Evolutionary conservation across 225 moss, liverwort and hornwort genomes (phyloP).

Genomic region (Bryoerythrophyllum caledonicum): DNA sequence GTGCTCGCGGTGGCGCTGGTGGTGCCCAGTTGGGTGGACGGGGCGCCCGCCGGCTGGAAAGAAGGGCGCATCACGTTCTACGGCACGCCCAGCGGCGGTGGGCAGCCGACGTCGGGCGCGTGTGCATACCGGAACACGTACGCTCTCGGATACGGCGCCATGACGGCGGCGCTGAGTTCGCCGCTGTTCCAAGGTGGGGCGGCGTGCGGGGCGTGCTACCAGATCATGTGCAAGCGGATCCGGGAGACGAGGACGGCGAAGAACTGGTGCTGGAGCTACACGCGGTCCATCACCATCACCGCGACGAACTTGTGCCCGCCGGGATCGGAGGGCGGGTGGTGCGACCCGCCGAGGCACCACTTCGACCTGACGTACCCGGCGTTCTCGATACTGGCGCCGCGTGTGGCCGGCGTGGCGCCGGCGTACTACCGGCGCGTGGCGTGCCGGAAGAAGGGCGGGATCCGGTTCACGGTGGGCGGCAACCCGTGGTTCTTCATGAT

Average conservation of each 20-base stretch:
- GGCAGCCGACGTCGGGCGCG: constrained; percentile 17
- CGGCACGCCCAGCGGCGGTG: constrained; percentile 10
- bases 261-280: too few relatives aligned
- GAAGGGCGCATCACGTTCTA: constrained; percentile 25
- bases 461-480: constrained; percentile 22
- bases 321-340: constrained; percentile 37
- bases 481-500: constrained; percentile 36
- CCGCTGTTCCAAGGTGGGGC: too few relatives aligned
- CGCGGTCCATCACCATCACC: too few relatives aligned
- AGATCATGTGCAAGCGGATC: too few relatives aligned
- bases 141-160: too few relatives aligned
- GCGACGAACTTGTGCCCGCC: constrained; percentile 28
- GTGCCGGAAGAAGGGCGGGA: background rate
- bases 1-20: background rate
- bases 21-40: background rate
- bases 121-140: constrained; percentile 32
- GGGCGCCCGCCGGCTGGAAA: background rate
- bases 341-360: constrained; percentile 32
- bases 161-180: too few relatives aligned
- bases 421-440: constrained; percentile 30
- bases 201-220: too few relatives aligned
- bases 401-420: constrained; percentile 30
- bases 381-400: constrained; percentile 25
- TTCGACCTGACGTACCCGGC: constrained; percentile 47
- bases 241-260: too few relatives aligned